Evolutionary conservation across 176 grass and related monocot genomes (phyloP), one percentile per base, ranked within the genome.

Genomic region (Oryza meyeriana): DNA sequence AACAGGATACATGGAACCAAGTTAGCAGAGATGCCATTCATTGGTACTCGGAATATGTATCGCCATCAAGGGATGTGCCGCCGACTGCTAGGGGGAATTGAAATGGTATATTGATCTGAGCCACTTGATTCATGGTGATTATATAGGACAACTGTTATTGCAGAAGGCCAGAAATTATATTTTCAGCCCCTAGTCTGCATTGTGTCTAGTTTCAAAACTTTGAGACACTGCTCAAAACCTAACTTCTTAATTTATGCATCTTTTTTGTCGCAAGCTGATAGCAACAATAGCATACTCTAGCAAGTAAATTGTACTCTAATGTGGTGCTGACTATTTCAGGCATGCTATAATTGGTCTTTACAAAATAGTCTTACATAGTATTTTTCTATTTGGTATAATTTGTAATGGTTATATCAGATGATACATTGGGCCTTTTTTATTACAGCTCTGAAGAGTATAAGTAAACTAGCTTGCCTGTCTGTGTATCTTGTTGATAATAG

Each of bases 21-120:
- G 81, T 74, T 97, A 74, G 94, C 94, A 71, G 94, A 97, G 87
- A 97, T 97, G 94, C 94, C 94, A 58, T 97, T 97, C 85, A 92
- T 94, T 81, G 91, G 94, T 80, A 97, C 94, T 64, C 78, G 91
- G 38, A 76, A 83, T 80, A 90, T 92, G 85, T 94, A 97, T 65
- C 91, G 94, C 42, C 94, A 85, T 40, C 91, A 87, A 90, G 94
- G 94, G 76, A 97, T 97, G 94, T 94, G 91, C 83, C 91, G 89
- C 57, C 87, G 85, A 64, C 89, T 97, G 89, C 68, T 97, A 55
- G 76, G 88, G 88, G 94, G 87, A 81, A 97, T 97, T 47, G 89
- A 97, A 97, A 90, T 42, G 74, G 94, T 97, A 94, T 71, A 12
- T 88, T 79, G 55, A 57, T 68, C 66, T 45, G 47, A 74, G 12